These are phyloP conservation scores for Pseudozyma tsukubaensis DNA, from an alignment of 1,284 basidiomycete genomes.

Conservation along the genomic window DNA sequence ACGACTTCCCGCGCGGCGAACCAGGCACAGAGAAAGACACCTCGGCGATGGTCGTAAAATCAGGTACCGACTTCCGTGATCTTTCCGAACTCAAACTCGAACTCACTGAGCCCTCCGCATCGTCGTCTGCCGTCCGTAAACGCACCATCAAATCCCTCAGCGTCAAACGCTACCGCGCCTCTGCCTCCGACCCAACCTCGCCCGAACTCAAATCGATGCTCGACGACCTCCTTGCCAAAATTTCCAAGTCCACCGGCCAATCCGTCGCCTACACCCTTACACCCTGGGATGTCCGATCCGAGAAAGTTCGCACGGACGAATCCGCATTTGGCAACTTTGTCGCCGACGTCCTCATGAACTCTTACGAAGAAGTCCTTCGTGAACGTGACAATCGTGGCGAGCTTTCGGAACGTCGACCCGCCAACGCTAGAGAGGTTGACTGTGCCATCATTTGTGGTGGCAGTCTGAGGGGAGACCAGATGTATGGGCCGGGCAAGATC, in stretches of 20 bases:
- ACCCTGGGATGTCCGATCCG: constrained; percentile 80
- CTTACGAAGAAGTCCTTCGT: constrained; percentile 83
- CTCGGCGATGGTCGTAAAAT: constrained; percentile 75
- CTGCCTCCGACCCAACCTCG: constrained; percentile 76
- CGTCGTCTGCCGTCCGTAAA: constrained; percentile 74
- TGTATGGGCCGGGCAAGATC: constrained; percentile 79
- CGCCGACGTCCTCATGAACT: constrained; percentile 84
- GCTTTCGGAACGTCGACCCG: constrained; percentile 21
- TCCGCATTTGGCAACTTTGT: constrained; percentile 88
- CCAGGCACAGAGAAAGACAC: constrained; percentile 81
- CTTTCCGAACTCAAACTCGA: constrained; percentile 80
- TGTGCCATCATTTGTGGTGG: constrained; percentile 71
- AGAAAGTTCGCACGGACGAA: constrained; percentile 79
- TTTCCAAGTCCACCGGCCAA: constrained; percentile 76
- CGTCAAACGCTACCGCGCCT: constrained; percentile 77
- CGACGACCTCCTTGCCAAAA: constrained; percentile 77
- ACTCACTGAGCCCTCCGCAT: constrained; percentile 73
- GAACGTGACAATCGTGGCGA: constrained; percentile 72
- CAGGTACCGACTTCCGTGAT: constrained; percentile 90
- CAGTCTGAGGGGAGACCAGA: constrained; percentile 84
- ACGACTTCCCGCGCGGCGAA: constrained; percentile 73
- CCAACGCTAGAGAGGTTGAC: constrained; percentile 48
- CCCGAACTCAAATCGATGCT: constrained; percentile 75
- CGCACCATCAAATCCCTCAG: constrained; percentile 77
- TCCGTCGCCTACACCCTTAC: constrained; percentile 78